phyloP scores from a whole-genome alignment of 345 rosid species.

The Populus tremula region DNA sequence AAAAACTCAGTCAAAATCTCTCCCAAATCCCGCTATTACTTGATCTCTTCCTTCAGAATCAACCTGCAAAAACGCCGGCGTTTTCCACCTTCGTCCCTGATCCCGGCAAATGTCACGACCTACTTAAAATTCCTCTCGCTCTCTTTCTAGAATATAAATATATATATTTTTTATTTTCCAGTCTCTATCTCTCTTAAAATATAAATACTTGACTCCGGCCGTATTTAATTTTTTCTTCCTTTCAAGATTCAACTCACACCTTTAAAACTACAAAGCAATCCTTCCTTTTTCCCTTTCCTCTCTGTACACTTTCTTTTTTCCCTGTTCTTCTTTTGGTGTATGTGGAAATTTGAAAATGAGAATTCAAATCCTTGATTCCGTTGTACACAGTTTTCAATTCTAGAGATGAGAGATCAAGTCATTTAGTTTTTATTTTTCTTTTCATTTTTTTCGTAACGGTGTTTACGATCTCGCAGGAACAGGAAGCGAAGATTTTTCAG shows the following conservation, averaged over 20 bases:
- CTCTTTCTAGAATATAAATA: neutral
- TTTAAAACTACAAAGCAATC: neutral
- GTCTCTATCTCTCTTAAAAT: neutral
- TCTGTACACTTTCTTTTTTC: neutral
- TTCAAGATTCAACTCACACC: neutral
- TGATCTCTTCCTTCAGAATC: neutral
- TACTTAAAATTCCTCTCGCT: neutral
- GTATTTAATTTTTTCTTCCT: neutral
- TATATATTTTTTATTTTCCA: neutral
- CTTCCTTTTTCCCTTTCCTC: neutral
- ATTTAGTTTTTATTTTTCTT: neutral
- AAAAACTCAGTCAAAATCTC: constrained; percentile 9
- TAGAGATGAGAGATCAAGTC: constrained; percentile 21
- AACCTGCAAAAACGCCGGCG: constrained; percentile 20
- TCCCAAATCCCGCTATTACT: constrained; percentile 10
- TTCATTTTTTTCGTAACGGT: neutral
- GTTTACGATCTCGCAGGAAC: constrained; percentile 13
- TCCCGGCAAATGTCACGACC: constrained; percentile 7
- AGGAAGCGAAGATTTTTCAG: constrained; percentile 10
- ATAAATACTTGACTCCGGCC: neutral
- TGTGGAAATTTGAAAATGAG: constrained; percentile 18
- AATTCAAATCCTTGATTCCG: constrained; percentile 19
- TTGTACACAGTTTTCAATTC: constrained; percentile 5
- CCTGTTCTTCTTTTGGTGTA: neutral
- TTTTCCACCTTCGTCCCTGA: constrained; percentile 12